These are phyloP conservation scores for Ascochyta viciae-villosae DNA, from an alignment of 2,329 filamentous ascomycete genomes.

Conservation along the genomic window DNA sequence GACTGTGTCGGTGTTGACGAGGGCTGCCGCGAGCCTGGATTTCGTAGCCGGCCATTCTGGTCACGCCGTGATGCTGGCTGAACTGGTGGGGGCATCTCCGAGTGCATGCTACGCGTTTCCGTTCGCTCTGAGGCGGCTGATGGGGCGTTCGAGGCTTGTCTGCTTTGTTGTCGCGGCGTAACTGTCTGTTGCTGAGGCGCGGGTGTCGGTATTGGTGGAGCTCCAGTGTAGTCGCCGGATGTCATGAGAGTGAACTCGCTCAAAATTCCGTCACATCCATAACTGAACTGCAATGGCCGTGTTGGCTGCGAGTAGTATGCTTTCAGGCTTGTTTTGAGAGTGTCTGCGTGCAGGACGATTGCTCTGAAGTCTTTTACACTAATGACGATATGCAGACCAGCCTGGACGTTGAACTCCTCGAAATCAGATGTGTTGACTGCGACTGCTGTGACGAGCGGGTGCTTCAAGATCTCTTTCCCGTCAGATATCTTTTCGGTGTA, in stretches of 20 bases:
- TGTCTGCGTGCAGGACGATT: constrained; percentile 77
- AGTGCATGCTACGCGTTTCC: constrained; percentile 32
- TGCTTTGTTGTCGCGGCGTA: constrained; percentile 46
- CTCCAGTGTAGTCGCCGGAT: constrained; percentile 66
- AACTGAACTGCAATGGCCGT: constrained; percentile 75
- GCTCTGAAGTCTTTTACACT: constrained; percentile 84
- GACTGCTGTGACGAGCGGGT: constrained; percentile 81
- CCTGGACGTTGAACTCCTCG: constrained; percentile 74
- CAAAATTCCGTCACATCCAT: constrained; percentile 70
- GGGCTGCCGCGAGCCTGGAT: constrained; percentile 38
- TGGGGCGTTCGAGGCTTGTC: constrained; percentile 42
- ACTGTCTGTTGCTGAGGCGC: constrained; percentile 50
- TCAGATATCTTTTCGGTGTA: constrained; percentile 81
- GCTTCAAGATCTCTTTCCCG: constrained; percentile 76
- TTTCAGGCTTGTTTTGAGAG: constrained; percentile 69
- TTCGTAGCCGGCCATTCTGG: constrained; percentile 35
- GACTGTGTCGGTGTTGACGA: constrained; percentile 14
- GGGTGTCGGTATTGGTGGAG: constrained; percentile 48
- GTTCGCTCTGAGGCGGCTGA: constrained; percentile 30
- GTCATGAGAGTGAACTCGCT: constrained; percentile 87
- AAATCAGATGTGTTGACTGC: constrained; percentile 79
- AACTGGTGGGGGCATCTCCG: constrained; percentile 54
- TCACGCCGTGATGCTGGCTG: constrained; percentile 42
- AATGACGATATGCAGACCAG: constrained; percentile 79
- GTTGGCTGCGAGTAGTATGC: constrained; percentile 75